Evolutionary conservation across 169 alveolate genomes (phyloP).

Genomic region (Plasmodium falciparum): DNA sequence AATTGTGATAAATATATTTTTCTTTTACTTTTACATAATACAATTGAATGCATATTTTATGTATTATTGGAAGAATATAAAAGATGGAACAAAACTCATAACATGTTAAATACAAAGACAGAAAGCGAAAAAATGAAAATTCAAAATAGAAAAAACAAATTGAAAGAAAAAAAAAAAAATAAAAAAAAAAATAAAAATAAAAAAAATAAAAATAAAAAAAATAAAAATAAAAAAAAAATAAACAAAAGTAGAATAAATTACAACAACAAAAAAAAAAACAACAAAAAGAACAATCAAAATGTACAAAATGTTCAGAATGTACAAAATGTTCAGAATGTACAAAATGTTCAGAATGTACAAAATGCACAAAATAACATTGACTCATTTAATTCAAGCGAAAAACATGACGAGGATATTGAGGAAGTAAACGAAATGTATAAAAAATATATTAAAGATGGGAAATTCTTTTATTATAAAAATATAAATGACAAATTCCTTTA

Average conservation of each 20-base stretch:
- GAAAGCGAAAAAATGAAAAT: not conserved
- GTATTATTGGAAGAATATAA: not conserved
- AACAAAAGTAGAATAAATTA: too few relatives aligned
- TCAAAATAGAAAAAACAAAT: not conserved
- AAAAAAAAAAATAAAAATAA: not conserved
- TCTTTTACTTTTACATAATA: slow-evolving; percentile 56
- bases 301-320: too few relatives aligned
- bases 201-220: not conserved
- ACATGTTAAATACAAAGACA: not conserved
- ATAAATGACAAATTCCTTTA: slow-evolving; percentile 22
- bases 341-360: too few relatives aligned
- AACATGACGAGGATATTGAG: not conserved
- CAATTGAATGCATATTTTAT: slow-evolving; percentile 59
- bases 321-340: too few relatives aligned
- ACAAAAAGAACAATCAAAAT: not conserved
- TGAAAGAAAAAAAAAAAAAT: not conserved
- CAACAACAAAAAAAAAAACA: not conserved
- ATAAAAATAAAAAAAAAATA: not conserved
- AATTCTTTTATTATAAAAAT: slow-evolving; percentile 38
- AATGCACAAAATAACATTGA: too few relatives aligned
- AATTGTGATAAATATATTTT: slow-evolving; percentile 48
- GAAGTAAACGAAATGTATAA: not conserved
- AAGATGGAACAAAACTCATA: not conserved
- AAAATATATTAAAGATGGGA: not conserved
- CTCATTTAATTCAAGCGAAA: not conserved